phyloP scores from a whole-genome alignment of 2,329 filamentous ascomycete species.

The Coniochaeta sp. region DNA sequence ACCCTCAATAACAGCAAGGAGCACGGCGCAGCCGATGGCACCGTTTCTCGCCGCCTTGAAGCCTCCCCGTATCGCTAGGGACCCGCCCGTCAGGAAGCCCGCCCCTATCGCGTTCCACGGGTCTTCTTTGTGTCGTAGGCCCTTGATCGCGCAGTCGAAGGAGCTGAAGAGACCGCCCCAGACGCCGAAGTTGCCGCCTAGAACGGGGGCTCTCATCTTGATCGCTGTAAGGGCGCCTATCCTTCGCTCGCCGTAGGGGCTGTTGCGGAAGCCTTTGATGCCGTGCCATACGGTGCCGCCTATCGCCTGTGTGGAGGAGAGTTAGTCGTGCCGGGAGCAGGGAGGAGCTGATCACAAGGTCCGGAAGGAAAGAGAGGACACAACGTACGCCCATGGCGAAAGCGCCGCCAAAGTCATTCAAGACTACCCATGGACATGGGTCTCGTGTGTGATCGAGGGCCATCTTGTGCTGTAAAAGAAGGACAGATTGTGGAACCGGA shows the following conservation, averaged over 20 bases:
- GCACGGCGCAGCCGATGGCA: slow-evolving; percentile 89
- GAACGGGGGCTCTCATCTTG: slow-evolving; percentile 91
- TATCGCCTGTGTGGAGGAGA: slow-evolving; percentile 47
- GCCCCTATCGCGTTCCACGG: slow-evolving; percentile 93
- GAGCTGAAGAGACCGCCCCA: slow-evolving; percentile 96
- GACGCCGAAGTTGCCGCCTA: slow-evolving; percentile 96
- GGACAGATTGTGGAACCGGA: too few species aligned
- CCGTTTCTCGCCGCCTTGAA: slow-evolving; percentile 89
- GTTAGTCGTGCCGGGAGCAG: too few species aligned
- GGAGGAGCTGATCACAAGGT: too few species aligned
- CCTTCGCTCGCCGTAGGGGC: slow-evolving; percentile 84
- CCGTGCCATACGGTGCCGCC: slow-evolving; percentile 90
- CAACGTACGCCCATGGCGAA: slow-evolving; percentile 29
- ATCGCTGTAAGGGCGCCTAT: slow-evolving; percentile 95
- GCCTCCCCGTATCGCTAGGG: slow-evolving; percentile 85
- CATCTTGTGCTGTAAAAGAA: too few species aligned
- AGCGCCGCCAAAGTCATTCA: slow-evolving; percentile 96
- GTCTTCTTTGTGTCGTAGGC: slow-evolving; percentile 90
- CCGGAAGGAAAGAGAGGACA: too few species aligned
- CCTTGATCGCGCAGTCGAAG: slow-evolving; percentile 96
- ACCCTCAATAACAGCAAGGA: slow-evolving; percentile 93
- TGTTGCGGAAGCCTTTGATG: slow-evolving; percentile 89
- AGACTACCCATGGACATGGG: slow-evolving; percentile 91
- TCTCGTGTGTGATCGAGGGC: slow-evolving; percentile 78
- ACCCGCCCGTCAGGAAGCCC: slow-evolving; percentile 92